A percentile compares a stretch with the other conserved stretches of the same genome.
These are phyloP conservation scores for Phytomonas francai DNA, from an alignment of 208 protist species.

Conservation along the genomic window DNA sequence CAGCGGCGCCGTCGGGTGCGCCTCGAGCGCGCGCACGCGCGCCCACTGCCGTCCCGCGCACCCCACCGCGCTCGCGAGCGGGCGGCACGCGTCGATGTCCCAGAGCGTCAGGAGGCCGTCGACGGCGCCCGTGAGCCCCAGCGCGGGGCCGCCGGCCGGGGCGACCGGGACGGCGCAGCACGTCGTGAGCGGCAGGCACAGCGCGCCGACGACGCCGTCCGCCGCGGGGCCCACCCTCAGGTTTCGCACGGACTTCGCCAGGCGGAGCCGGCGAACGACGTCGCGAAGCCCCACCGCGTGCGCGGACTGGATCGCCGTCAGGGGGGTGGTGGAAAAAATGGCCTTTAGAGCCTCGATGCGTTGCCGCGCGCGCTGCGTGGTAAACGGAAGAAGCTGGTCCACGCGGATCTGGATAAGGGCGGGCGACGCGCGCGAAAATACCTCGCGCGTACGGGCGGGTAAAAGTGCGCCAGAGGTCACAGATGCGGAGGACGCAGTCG, in stretches of 20 bases:
- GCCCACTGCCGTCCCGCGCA: constrained; percentile 42
- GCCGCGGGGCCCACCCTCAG: constrained; percentile 27
- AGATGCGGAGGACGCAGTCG: too few species aligned
- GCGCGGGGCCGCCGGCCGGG: too few species aligned
- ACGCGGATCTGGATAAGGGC: constrained; percentile 35
- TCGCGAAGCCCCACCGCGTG: constrained; percentile 25
- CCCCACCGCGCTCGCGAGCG: constrained; percentile 35
- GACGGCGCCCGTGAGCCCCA: constrained; percentile 51
- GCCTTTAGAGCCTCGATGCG: constrained; percentile 52
- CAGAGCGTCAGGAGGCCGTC: constrained; percentile 81
- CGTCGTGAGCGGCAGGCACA: constrained; percentile 65
- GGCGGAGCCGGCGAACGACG: constrained; percentile 31
- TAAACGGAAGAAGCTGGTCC: constrained; percentile 37
- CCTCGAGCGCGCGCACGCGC: constrained; percentile 43
- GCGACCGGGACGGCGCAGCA: constrained; percentile 35
- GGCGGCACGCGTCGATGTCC: constrained; percentile 32
- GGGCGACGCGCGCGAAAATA: constrained; percentile 14
- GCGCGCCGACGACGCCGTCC: constrained; percentile 21
- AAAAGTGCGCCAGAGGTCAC: too few species aligned
- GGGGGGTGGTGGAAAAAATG: constrained; percentile 28
- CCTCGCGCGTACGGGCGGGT: too few species aligned
- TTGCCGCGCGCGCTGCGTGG: constrained; percentile 31
- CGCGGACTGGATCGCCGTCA: constrained; percentile 15
- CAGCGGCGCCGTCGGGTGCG: constrained; percentile 33
- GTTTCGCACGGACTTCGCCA: constrained; percentile 76